phyloP scores from a whole-genome alignment of 768 basidiomycete species.

The Asterophora parasitica region DNA sequence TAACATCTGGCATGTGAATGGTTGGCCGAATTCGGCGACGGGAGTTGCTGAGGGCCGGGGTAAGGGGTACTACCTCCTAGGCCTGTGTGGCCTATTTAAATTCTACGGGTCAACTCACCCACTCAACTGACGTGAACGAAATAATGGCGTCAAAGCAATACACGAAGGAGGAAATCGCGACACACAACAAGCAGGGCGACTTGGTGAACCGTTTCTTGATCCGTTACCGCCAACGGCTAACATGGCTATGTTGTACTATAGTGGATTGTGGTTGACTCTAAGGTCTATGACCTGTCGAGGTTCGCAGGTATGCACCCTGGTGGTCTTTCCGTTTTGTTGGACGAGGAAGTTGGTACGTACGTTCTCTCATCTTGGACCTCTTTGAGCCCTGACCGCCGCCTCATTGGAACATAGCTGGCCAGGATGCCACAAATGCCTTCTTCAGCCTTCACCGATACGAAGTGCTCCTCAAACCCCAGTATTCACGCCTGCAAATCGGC shows the following conservation, averaged over 20 bases:
- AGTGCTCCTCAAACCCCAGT: slow-evolving; percentile 72
- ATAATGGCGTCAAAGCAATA: slow-evolving; percentile 29
- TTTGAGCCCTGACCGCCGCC: slow-evolving; percentile 23
- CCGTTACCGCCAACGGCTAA: not conserved
- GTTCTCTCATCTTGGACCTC: not conserved
- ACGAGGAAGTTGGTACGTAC: slow-evolving; percentile 64
- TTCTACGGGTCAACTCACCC: not conserved
- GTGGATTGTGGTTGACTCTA: slow-evolving; percentile 5
- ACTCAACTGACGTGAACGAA: not conserved
- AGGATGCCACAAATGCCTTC: slow-evolving; percentile 86
- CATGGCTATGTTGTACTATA: not conserved
- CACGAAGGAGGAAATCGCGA: slow-evolving; percentile 31
- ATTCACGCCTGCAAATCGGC: slow-evolving; percentile 72
- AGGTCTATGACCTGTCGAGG: slow-evolving; percentile 73
- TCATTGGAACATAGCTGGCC: slow-evolving; percentile 54
- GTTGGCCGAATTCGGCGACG: not conserved
- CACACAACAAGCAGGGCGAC: slow-evolving; percentile 8
- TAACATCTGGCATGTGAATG: slow-evolving; percentile 8
- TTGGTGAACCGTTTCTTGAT: slow-evolving; percentile 2
- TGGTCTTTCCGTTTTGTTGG: slow-evolving; percentile 67
- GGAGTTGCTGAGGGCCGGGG: slow-evolving; percentile 1
- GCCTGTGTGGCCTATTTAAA: too few species aligned
- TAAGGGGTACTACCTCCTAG: not conserved
- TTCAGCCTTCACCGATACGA: slow-evolving; percentile 87
- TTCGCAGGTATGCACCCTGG: slow-evolving; percentile 85